Evolutionary conservation across 2,329 filamentous ascomycete species (phyloP).

Genomic region (Dothistroma pini): DNA sequence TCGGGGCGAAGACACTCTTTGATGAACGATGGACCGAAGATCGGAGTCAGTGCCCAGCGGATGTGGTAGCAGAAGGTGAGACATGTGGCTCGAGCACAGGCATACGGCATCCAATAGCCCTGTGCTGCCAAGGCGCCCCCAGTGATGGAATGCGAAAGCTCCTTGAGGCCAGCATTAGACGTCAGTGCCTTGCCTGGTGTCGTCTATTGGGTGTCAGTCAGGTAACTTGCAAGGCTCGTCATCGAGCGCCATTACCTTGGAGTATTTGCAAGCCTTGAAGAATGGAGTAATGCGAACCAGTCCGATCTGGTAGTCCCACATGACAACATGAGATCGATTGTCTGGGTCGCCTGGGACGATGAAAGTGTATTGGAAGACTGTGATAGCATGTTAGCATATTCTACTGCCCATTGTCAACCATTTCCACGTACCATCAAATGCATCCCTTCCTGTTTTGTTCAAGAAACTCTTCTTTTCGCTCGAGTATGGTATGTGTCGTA

Average conservation of each 20-base stretch:
- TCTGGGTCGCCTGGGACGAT: slow-evolving; percentile 60
- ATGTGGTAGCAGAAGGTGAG: slow-evolving; percentile 86
- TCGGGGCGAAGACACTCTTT: slow-evolving; percentile 62
- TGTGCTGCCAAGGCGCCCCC: slow-evolving; percentile 87
- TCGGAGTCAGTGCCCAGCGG: slow-evolving; percentile 77
- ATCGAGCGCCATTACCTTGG: slow-evolving; percentile 65
- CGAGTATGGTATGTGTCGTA: slow-evolving; percentile 80
- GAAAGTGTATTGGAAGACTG: slow-evolving; percentile 84
- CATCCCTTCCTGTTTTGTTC: slow-evolving; percentile 79
- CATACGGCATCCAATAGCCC: slow-evolving; percentile 96
- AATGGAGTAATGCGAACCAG: slow-evolving; percentile 91
- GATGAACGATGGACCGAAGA: slow-evolving; percentile 84
- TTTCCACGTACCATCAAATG: slow-evolving; percentile 71
- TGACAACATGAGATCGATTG: slow-evolving; percentile 55
- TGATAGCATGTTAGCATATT: slow-evolving; percentile 7
- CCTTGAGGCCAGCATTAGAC: slow-evolving; percentile 72
- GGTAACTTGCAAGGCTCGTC: neutral
- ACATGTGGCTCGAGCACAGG: slow-evolving; percentile 80
- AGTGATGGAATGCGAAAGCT: slow-evolving; percentile 93
- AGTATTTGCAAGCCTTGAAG: slow-evolving; percentile 84
- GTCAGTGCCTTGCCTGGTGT: slow-evolving; percentile 73
- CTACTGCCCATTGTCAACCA: neutral
- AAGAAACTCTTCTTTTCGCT: slow-evolving; percentile 90
- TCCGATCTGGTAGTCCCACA: slow-evolving; percentile 97
- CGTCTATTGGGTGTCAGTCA: slow-evolving; percentile 57